phyloP scores from a whole-genome alignment of 73 alveolate species.

The Tetrahymena elliotti region DNA sequence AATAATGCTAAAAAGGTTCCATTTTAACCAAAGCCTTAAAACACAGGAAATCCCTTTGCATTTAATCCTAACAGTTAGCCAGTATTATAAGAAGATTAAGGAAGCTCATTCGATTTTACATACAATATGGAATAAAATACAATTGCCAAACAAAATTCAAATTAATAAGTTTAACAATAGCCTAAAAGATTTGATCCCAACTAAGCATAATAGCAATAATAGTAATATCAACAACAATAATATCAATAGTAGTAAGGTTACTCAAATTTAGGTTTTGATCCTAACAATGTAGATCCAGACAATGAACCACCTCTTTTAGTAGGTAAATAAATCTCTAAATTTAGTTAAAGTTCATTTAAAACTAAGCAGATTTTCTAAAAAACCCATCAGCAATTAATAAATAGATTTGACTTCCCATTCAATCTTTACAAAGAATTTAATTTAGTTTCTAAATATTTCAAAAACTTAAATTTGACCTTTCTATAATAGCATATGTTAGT shows the following conservation, averaged over 20 bases:
- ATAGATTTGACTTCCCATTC: background rate
- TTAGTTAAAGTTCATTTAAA: no score
- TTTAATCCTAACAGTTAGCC: background rate
- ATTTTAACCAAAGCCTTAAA: background rate
- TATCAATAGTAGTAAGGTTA: background rate
- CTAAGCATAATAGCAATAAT: background rate
- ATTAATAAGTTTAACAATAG: background rate
- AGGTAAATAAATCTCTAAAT: no score
- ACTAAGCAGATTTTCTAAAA: no score
- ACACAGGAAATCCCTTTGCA: background rate
- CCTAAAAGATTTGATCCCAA: background rate
- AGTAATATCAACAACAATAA: background rate
- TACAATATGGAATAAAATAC: background rate
- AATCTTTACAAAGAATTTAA: background rate
- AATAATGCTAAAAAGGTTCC: background rate
- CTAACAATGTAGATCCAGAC: background rate
- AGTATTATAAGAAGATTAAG: background rate
- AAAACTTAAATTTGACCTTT: background rate
- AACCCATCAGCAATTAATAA: no score
- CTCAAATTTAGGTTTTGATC: background rate
- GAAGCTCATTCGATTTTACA: background rate
- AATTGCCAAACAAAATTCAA: background rate
- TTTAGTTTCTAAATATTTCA: background rate
- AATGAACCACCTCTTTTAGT: background rate
- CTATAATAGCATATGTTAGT: background rate